Evolutionary conservation across 1,284 basidiomycete species (phyloP).

Genomic region (Irpex sp.): DNA sequence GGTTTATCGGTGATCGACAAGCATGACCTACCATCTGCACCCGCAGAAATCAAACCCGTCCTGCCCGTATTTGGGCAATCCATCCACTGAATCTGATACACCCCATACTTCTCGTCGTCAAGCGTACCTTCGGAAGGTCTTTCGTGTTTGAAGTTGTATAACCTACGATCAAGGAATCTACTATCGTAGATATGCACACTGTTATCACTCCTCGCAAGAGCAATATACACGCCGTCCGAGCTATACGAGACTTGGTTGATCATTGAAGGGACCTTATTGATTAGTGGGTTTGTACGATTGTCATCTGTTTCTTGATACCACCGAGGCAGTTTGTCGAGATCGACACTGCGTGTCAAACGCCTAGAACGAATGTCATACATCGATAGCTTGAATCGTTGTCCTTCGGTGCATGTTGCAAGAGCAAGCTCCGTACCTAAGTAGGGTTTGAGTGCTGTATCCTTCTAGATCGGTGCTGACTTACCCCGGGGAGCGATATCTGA

Average conservation of each 20-base stretch:
- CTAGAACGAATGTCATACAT: constrained; percentile 3
- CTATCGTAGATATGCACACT: constrained; percentile 55
- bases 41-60: constrained; percentile 52
- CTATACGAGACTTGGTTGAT: constrained; percentile 48
- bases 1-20: neutral
- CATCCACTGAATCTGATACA: constrained; percentile 54
- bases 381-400: constrained; percentile 1
- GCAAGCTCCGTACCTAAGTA: constrained; percentile 10
- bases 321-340: neutral
- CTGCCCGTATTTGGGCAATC: constrained; percentile 30
- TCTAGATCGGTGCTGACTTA: constrained; percentile 15
- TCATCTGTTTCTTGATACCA: constrained; percentile 27
- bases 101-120: constrained; percentile 34
- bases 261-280: constrained; percentile 14
- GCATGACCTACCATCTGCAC: constrained; percentile 49
- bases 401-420: constrained; percentile 2
- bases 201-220: constrained; percentile 57
- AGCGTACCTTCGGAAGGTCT: constrained; percentile 23
- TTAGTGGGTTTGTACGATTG: constrained; percentile 11
- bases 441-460: neutral
- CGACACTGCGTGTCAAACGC: neutral
- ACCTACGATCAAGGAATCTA: constrained; percentile 40
- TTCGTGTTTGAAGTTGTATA: constrained; percentile 44
- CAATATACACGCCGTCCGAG: constrained; percentile 55
- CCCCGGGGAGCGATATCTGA: constrained; percentile 42